Conservation (phyloP, 331 rosid species). For the Erythrophleum ivorense region DNA sequence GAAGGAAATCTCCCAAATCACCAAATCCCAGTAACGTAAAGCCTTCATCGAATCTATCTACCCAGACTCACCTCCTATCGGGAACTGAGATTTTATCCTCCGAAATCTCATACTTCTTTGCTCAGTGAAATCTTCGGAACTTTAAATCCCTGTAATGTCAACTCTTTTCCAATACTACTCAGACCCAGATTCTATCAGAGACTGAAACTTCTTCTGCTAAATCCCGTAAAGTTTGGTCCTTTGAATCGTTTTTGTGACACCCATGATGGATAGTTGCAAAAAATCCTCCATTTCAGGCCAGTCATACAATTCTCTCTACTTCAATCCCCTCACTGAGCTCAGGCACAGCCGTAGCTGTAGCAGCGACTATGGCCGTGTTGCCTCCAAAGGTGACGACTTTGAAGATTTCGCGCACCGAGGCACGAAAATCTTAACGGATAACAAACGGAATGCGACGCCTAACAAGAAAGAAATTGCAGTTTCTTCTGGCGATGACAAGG, state of each 20-base stretch:
- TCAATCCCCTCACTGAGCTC: slow-evolving; percentile 7
- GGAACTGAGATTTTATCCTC: too few relatives aligned
- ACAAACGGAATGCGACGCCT: not conserved
- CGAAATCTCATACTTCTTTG: too few relatives aligned
- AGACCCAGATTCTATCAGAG: not conserved
- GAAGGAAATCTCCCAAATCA: not conserved
- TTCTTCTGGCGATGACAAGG: slow-evolving; percentile 7
- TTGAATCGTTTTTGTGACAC: not conserved
- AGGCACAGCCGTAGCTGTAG: not conserved
- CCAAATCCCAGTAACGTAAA: not conserved
- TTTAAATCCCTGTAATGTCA: not conserved
- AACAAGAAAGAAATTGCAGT: not conserved
- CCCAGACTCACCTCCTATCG: not conserved
- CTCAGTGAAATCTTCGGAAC: not conserved
- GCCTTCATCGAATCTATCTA: not conserved
- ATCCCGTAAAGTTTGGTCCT: not conserved
- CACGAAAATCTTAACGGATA: not conserved
- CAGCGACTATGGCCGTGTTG: not conserved
- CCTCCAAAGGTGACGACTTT: not conserved
- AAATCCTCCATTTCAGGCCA: not conserved
- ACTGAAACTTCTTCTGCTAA: not conserved
- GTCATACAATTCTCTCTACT: not conserved
- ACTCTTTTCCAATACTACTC: not conserved
- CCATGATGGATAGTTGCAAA: slow-evolving; percentile 7
- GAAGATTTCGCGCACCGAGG: not conserved